Evolutionary conservation across 495 filamentous ascomycete species (phyloP), one percentile per base, ranked within the genome.

Genomic region (Venustampulla echinocandica): DNA sequence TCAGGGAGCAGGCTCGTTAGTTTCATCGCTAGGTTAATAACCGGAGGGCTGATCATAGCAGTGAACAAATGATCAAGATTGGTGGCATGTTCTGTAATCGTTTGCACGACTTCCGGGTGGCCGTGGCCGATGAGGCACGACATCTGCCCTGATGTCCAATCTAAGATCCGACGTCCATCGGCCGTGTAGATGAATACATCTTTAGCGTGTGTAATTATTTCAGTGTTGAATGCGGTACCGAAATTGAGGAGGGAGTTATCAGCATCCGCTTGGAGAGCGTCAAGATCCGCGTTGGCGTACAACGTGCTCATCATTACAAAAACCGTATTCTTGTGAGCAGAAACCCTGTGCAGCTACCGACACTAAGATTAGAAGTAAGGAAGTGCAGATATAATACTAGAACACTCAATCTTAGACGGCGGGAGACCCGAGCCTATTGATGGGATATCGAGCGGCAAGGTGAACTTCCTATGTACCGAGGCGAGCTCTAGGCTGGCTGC

Each of bases 81-180:
- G 13, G 62, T 49, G 3, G 69, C 52, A 53, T 76, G 69, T 24
- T 53, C 1, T 3, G 25, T 43, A 19, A 62, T 50, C 4, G 66
- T 68, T n/a, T 67, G 44, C 14, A 60, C 60, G 6, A 73, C 63
- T 32, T 68, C 61, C 34, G 60, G 47, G 43, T 73, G 59, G 6
- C 66, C 64, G 54, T 71, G 71, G 37, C 73, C 73, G 20, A 76
- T 50, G 41, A 63, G 66, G 23, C 70, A 64, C 30, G 73, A 70
- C 1, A 72, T 71, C 13, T 73, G 73, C 14, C 75, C 75, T 41
- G 73, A 69, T 3, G 69, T 71, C 0, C 73, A 80, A 51, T 85
- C 82, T 6, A 85, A 69, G 51, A 86, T 75, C 41, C 66, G 70
- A 6, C 70, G 74, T 17, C 77, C 79, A 64, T 80, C 69, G 38